Base-by-base conservation (phyloP, 495 filamentous ascomycete species). In the Oidiodendron maius region DNA sequence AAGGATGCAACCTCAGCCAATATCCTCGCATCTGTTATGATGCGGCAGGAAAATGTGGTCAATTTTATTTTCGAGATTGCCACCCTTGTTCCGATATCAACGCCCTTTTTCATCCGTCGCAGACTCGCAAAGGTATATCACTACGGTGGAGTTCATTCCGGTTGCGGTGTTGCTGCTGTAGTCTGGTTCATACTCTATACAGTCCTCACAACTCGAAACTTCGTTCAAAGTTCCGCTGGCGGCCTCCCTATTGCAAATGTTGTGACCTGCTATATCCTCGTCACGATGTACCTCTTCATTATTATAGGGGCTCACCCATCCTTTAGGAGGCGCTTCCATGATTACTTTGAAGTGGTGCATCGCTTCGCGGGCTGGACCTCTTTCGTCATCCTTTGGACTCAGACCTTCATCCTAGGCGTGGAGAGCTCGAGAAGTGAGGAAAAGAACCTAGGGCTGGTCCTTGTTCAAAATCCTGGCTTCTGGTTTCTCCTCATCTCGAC, bases 91-190 rank as follows among this genome's bases (percentile, higher is more conserved):
- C 81, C 86, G 0, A 67, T 71, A 45, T 78, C 70, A 4, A 72
- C 75, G 26, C 86, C 87, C 0, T 64, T 81, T 5, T 47, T 16
- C 17, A 66, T 87, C 40, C 83, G 87, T 17, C 73, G 71, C 0
- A 66, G 80, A n/a, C 74, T 76, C 0, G 83, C 85, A 25, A 86
- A 87, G 56, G 72, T 88, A 4, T 90, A 87, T 61, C 79, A 86
- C 30, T 84, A 84, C 61, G 87, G 87, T 22, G 87, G 87, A 13
- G 70, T 87, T 3, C 87, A 90, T 58, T 82, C 77, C 52, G 83
- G 82, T 17, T 81, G 81, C 45, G 85, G 80, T 15, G 69, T 85
- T 1, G 79, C 81, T 11, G 73, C 83, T 1, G 71, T 79, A 0
- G 59, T 82, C 25, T 91, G 87, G 87, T 89, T 85, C 64, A 54